Conservation (phyloP, 805 yeast genomes). For the Teunomyces lycoperdinae region DNA sequence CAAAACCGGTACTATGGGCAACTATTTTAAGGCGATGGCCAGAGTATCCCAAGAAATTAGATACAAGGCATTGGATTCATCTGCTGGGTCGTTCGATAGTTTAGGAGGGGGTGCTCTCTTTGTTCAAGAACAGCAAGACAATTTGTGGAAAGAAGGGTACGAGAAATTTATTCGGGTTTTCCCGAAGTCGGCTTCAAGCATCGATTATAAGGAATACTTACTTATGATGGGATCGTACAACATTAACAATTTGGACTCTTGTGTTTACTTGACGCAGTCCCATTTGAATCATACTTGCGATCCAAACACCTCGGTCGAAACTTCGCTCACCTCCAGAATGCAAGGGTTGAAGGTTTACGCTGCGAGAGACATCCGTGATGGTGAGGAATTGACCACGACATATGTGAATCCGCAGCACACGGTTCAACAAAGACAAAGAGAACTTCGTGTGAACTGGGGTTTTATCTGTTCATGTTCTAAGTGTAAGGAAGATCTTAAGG, state of each 20-base stretch:
- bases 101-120: constrained; percentile 53
- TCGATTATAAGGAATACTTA: constrained; percentile 54
- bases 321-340: constrained; percentile 38
- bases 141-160: constrained; percentile 59
- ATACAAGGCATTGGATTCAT: constrained; percentile 55
- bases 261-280: constrained; percentile 59
- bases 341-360: constrained; percentile 58
- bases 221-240: constrained; percentile 68
- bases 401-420: constrained; percentile 69
- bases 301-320: constrained; percentile 60
- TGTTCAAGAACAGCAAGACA: constrained; percentile 53
- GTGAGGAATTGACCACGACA: constrained; percentile 67
- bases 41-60: constrained; percentile 65
- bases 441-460: constrained; percentile 75
- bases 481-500: constrained; percentile 55
- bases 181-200: constrained; percentile 24
- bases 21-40: constrained; percentile 64
- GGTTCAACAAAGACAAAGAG: constrained; percentile 60
- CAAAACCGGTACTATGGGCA: constrained; percentile 34
- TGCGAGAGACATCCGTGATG: constrained; percentile 51
- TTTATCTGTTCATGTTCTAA: constrained; percentile 66
- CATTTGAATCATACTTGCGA: constrained; percentile 76
- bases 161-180: constrained; percentile 50
- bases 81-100: constrained; percentile 51
- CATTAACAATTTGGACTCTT: constrained; percentile 67